Base-by-base conservation (phyloP, 2,329 filamentous ascomycete species). In the Pyrenochaeta sp. region DNA sequence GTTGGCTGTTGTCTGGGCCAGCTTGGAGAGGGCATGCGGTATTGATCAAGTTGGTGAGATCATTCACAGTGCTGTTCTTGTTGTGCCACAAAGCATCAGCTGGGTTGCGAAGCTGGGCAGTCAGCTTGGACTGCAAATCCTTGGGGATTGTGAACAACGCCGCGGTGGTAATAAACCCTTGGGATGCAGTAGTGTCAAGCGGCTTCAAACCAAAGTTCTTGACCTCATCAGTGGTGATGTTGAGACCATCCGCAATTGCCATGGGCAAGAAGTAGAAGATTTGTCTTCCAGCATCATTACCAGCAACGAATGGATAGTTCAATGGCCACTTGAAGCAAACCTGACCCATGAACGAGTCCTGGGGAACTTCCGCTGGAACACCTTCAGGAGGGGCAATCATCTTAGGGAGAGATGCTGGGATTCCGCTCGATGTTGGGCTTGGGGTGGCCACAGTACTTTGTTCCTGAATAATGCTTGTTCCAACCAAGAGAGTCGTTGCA, bases 41-140 rank as follows among this genome's bases (percentile, higher is more conserved):
- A 73, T 97, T 93, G 72, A 97, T 89, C 74, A 94, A 84, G 43
- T 75, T 76, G 55, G 95, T 90, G 54, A 97, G 74, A 32, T 87
- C 85, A 54, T 80, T 79, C 27, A 90, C 81, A n/a, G 90, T 82
- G 3, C 74, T 56, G 50, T 86, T 75, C 0, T 79, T 73, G 68
- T 90, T 85, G 65, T 86, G 80, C 80, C 96, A 96, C 17, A 96
- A 75, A 15, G 73, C 67, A n/a, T 89, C 88, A 50, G 83, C 82
- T 10, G 89, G 85, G 36, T 85, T 85, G 62, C 83, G 82, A 46
- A 96, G 77, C 62, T 91, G 84, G 51, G 86, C 74, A 42, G 81
- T 75, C 18, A 97, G 78, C 19, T 81, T 78, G 42, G 84, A 65
- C 44, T 76, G 70, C 45, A 73, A 49, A 42, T 76, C 71, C 18